Percentiles rank a stretch among this genome's conserved stretches.
phyloP scores from a whole-genome alignment of 192 early-diverging fungal genomes.

The Linnemannia hyalina region DNA sequence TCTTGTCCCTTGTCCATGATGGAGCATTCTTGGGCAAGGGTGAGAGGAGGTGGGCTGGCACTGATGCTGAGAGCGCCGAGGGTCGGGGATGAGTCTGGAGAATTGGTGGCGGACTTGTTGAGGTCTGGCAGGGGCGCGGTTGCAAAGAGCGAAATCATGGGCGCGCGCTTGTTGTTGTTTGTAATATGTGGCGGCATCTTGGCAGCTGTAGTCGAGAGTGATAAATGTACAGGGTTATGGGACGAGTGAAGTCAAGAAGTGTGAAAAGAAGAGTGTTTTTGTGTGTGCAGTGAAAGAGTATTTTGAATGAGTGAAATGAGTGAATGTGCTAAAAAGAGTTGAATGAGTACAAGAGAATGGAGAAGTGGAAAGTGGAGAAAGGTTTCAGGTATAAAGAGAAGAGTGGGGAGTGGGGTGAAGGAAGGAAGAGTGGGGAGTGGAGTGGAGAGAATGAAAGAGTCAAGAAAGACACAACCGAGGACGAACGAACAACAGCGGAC shows the following conservation, averaged over 20 bases:
- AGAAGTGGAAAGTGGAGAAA: too few relatives aligned
- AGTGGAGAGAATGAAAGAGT: background rate
- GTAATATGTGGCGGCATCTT: conserved; percentile 30
- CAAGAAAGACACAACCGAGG: background rate
- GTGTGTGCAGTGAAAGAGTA: background rate
- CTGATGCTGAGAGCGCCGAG: conserved; percentile 10
- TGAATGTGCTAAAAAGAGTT: background rate
- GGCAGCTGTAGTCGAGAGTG: background rate
- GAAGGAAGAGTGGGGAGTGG: conserved; percentile 6
- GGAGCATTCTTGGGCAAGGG: conserved; percentile 13
- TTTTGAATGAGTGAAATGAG: background rate
- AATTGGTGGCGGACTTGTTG: conserved; percentile 48
- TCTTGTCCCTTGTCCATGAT: conserved; percentile 34
- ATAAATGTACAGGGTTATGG: background rate
- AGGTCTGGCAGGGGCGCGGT: conserved; percentile 45
- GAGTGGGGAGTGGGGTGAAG: background rate
- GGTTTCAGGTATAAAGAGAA: background rate
- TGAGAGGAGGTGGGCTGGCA: background rate
- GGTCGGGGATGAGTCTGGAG: conserved; percentile 30
- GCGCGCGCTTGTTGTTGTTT: background rate
- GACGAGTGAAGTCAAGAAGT: too few relatives aligned
- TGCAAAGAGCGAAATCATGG: conserved; percentile 38
- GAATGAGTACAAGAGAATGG: background rate
- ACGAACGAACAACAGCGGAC: background rate
- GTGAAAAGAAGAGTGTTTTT: background rate